Conservation (phyloP, 306 rosid genomes). For the Corylus americana region DNA sequence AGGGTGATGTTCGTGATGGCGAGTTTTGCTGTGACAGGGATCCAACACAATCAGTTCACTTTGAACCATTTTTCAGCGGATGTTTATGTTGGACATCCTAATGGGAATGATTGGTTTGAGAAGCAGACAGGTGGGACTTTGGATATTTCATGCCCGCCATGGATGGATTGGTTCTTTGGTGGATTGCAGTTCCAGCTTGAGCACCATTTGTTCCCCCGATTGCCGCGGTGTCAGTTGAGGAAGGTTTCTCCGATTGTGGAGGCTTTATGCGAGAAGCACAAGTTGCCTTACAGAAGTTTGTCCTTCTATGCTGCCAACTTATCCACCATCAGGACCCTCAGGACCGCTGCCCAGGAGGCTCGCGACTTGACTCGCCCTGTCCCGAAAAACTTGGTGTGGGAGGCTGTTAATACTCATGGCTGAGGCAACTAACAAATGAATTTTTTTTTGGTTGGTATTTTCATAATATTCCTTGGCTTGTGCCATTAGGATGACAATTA, state of each 20-base stretch:
- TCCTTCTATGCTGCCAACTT: constrained; percentile 63
- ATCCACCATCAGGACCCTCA: constrained; percentile 53
- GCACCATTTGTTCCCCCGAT: constrained; percentile 65
- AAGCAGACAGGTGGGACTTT: constrained; percentile 68
- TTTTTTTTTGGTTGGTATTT: neutral
- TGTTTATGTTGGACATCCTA: constrained; percentile 65
- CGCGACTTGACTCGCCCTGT: constrained; percentile 37
- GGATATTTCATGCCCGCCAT: constrained; percentile 58
- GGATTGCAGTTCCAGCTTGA: constrained; percentile 74
- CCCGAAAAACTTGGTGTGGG: constrained; percentile 65
- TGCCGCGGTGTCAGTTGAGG: constrained; percentile 70
- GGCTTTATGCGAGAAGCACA: constrained; percentile 76
- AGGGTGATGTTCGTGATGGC: constrained; percentile 65
- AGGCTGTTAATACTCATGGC: constrained; percentile 71
- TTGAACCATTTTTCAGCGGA: constrained; percentile 69
- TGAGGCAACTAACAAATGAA: constrained; percentile 13
- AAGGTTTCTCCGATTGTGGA: constrained; percentile 62
- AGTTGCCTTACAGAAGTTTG: constrained; percentile 66
- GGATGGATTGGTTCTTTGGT: constrained; percentile 89
- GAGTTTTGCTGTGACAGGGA: constrained; percentile 55
- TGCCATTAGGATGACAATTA: neutral
- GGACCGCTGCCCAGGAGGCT: constrained; percentile 60
- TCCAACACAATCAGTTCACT: constrained; percentile 73
- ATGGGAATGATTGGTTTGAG: constrained; percentile 73
- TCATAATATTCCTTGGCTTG: neutral